A percentile compares a stretch with the other conserved stretches of the same genome.
Evolutionary conservation across 495 filamentous ascomycete species (phyloP).

Genomic region (Lophium mytilinum): DNA sequence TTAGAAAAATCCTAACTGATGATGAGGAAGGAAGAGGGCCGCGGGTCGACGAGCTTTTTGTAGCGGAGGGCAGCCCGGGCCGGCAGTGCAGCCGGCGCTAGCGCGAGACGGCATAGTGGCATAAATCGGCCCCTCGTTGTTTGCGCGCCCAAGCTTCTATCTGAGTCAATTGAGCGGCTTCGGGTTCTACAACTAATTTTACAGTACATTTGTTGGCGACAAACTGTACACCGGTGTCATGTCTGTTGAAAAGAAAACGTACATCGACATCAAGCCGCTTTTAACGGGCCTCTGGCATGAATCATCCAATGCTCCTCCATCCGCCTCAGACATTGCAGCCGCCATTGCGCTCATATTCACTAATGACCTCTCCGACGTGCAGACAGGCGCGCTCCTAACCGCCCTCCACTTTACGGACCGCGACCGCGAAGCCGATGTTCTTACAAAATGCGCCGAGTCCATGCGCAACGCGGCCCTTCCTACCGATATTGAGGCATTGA

Average conservation of each 20-base stretch:
- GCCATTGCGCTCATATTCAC: conserved; percentile 87
- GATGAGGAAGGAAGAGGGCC: conserved; percentile 34
- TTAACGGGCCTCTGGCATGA: conserved; percentile 70
- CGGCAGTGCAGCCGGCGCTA: too few relatives aligned
- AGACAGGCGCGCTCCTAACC: conserved; percentile 77
- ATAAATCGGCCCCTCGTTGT: too few relatives aligned
- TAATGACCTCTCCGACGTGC: conserved; percentile 70
- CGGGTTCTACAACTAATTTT: too few relatives aligned
- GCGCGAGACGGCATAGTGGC: too few relatives aligned
- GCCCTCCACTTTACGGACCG: conserved; percentile 78
- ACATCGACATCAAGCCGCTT: conserved; percentile 67
- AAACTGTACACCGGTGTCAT: too few relatives aligned
- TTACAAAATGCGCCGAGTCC: conserved; percentile 60
- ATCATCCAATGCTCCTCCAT: conserved; percentile 44
- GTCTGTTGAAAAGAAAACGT: too few relatives aligned
- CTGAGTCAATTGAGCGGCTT: too few relatives aligned
- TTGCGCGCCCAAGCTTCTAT: too few relatives aligned
- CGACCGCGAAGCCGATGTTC: conserved; percentile 70
- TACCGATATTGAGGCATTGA: conserved; percentile 53
- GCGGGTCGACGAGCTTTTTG: neutral
- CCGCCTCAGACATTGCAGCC: conserved; percentile 72
- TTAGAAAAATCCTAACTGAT: conserved; percentile 42
- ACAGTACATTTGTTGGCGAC: too few relatives aligned
- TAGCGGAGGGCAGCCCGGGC: too few relatives aligned
- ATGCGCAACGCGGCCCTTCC: conserved; percentile 63